Conservation (phyloP, 805 yeast genomes). For the Komagataella populi region DNA sequence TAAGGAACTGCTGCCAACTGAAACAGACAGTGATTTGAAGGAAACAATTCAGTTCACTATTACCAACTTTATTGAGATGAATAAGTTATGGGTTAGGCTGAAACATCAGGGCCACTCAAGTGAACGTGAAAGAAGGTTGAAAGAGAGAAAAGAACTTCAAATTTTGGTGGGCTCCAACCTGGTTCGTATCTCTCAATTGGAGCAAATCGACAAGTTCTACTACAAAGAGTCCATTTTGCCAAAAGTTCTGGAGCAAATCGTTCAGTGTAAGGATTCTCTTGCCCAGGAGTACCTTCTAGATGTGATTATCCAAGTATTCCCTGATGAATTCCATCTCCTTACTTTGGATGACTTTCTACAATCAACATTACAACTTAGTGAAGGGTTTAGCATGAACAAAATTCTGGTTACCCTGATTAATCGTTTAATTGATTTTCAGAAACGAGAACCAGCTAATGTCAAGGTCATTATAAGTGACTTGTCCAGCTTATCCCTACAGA, state of each 20-base stretch:
- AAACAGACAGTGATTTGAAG: constrained; percentile 25
- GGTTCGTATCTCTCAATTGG: constrained; percentile 78
- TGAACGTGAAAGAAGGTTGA: constrained; percentile 59
- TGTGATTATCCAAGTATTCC: constrained; percentile 87
- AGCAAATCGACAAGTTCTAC: constrained; percentile 46
- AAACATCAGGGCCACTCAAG: constrained; percentile 92
- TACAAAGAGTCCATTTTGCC: constrained; percentile 53
- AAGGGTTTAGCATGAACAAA: constrained; percentile 53
- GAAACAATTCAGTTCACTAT: constrained; percentile 71
- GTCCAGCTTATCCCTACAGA: not conserved
- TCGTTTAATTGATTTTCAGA: constrained; percentile 45
- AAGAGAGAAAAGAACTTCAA: constrained; percentile 79
- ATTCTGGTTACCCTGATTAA: constrained; percentile 61
- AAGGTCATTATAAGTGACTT: constrained; percentile 2
- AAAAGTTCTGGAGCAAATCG: constrained; percentile 71
- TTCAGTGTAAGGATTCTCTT: constrained; percentile 81
- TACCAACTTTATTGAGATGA: constrained; percentile 91
- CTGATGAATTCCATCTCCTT: constrained; percentile 76
- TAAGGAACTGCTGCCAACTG: constrained; percentile 43
- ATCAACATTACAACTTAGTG: constrained; percentile 54
- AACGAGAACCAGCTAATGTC: constrained; percentile 19
- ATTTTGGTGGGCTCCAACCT: constrained; percentile 88
- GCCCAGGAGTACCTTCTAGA: constrained; percentile 91
- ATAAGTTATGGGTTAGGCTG: constrained; percentile 91
- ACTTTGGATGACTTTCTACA: constrained; percentile 57